Base-by-base conservation (phyloP, 1,284 basidiomycete species). In the Ganoderma leucocontextum region DNA sequence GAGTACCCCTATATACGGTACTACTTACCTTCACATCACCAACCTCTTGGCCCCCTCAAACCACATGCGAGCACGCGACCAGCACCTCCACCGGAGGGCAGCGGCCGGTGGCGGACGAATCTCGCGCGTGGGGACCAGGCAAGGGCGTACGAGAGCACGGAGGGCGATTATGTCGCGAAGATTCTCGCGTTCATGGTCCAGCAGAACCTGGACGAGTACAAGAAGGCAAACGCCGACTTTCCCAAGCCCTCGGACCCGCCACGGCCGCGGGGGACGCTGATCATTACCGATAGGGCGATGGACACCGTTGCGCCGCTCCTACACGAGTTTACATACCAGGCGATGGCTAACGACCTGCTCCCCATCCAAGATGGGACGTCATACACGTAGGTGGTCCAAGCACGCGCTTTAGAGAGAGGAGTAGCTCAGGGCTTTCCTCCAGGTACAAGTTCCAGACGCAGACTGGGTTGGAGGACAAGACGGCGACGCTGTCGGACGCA, bases 271-370 rank as follows among this genome's bases (percentile, higher is more conserved):
- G 90, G 88, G 9, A 93, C 95, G 15, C 82, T 99, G 42, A 89
- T 99, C 75, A 93, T 99, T 72, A 97, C 97, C 1, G 98, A 99
- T 80, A 90, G 98, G 19, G 89, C 96, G 2, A 96, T 99, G 93
- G 98, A 99, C 80, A 91, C 92, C 70, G 80, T 93, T 19, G 93
- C 95, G 0, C 97, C 98, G 0, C 88, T 99, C 72, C 80, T 99
- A 57, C 98, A 99, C 79, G 98, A 99, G 77, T 99, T 99, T 78
- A 98, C 96, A 49, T 99, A 99, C 79, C 98, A 99, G 80, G 97
- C 98, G 0, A 99, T 99, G 98, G 93, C 91, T 62, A 96, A 97
- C 75, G 98, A 99, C 79, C 81, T 99, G 38, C 85, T 99, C 1
- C 90, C 92, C 22, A 95, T 99, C 67, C 88, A 95, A 67, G 90